Evolutionary conservation across 352 stramenopile species (phyloP).

Genomic region (Pythium phragmitis): DNA sequence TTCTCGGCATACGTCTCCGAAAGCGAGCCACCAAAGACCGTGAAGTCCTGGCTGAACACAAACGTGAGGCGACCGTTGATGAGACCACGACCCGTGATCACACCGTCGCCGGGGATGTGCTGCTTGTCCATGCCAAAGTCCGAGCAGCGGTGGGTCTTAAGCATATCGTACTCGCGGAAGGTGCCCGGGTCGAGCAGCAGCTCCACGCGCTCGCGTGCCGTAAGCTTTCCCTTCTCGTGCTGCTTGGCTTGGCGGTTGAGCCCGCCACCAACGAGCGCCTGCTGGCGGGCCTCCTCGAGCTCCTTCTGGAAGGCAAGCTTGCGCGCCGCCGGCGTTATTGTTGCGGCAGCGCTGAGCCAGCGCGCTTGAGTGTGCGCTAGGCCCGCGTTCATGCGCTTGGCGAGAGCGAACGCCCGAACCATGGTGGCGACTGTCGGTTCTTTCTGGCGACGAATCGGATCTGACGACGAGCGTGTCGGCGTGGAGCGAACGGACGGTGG

Average conservation of each 20-base stretch:
- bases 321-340: slow-evolving; percentile 54
- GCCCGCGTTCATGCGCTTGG: slow-evolving; percentile 11
- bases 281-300: slow-evolving; percentile 60
- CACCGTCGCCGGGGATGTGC: slow-evolving; percentile 93
- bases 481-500: background rate
- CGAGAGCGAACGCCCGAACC: slow-evolving; percentile 22
- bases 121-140: slow-evolving; percentile 97
- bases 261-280: slow-evolving; percentile 89
- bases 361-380: slow-evolving; percentile 31
- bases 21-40: slow-evolving; percentile 96
- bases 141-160: slow-evolving; percentile 96
- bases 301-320: slow-evolving; percentile 76
- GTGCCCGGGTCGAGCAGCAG: slow-evolving; percentile 95
- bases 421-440: slow-evolving; percentile 8
- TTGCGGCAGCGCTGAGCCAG: slow-evolving; percentile 43
- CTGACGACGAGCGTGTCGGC: slow-evolving; percentile 6
- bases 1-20: slow-evolving; percentile 97
- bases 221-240: slow-evolving; percentile 96
- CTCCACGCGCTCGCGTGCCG: slow-evolving; percentile 93
- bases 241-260: slow-evolving; percentile 83
- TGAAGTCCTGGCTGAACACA: slow-evolving; percentile 94
- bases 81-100: slow-evolving; percentile 89
- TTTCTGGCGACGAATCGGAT: slow-evolving; percentile 16
- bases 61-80: slow-evolving; percentile 93
- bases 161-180: slow-evolving; percentile 95